Base-by-base conservation (phyloP, 1,284 basidiomycete species). In the Microbotryum violaceum region DNA sequence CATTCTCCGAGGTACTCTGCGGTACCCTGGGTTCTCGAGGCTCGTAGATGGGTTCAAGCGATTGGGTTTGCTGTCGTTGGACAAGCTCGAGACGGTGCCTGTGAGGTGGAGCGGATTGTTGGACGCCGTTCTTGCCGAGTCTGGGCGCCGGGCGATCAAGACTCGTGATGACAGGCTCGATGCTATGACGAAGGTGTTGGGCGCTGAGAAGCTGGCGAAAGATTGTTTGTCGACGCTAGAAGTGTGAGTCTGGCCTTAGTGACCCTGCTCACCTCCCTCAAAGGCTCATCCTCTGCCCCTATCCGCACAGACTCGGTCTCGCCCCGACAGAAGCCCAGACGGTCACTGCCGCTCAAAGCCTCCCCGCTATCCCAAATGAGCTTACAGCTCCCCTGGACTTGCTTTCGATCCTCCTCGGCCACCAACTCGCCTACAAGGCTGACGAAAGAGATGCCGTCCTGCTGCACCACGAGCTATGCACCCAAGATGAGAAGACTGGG, bases 371-470 rank as follows among this genome's bases (percentile, higher is more conserved):
- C 20, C 76, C 79, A 6, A 42, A 42, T 18, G 37, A 42, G 3
- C 37, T 42, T 0, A 73, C 76, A 54, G 75, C 83, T 4, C 88
- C 90, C 0, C 81, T 94, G 66, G 89, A 94, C 73, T 78, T 88
- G 27, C 85, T 97, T 70, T 85, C 91, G 3, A 74, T 78, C 42
- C 79, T 92, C 4, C 82, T 97, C 18, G 81, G 88, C 2, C 79
- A 85, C 69, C 87, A 85, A 70, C 82, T 96, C 23, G 79, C 80
- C 10, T 97, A 96, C 74, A 75, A 72, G 0, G 81, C 82, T 0
- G 78, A 80, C 33, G 92, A 97, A 75, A 82, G 85, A 18, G 92
- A 97, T 75, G 84, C 91, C 76, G 91, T 93, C 64, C 82, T 96
- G 42, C 82, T 97, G 27, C 81, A 87, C 63, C 93, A 97, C 76